Evolutionary conservation across 495 filamentous ascomycete genomes (phyloP), one percentile per base, ranked within the genome.

Genomic region (Daldinia grandis): DNA sequence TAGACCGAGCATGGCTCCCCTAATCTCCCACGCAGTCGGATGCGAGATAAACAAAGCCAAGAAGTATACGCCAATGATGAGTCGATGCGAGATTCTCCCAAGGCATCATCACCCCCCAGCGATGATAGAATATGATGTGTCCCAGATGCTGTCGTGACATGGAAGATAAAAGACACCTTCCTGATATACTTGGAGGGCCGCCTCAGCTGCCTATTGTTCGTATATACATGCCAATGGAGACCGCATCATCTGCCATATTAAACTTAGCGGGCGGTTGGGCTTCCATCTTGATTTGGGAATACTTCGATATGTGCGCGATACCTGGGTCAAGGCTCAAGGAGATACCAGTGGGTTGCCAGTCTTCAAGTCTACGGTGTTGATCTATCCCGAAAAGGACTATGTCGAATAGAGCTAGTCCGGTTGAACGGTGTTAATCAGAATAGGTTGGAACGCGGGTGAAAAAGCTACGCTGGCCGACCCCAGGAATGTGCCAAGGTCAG

Each of bases 151-250:
- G 65, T 68, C 55, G 64, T 68, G 69, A 68, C 64, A 64, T 72
- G 58, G 56, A 49, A 61, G 9, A 10, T 24, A 30, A 72, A 47
- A 68, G 49, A n/a, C 64, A 72, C 69, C 69, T 72, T 72, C 69
- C 69, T 53, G 59, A 72, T 64, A 51, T 61, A 68, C 62, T 47
- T 42, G 60, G 47, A 38, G 54, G 40, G 55, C 64, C 59, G 64
- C 50, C 69, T 61, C 38, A 64, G 64, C 56, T 68, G 64, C 64
- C 64, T 56, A 56, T 55, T 6, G n/a, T 38, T 58, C 21, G 55
- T 42, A 54, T 28, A 53, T 42, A 58, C 30, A 61, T 49, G 60
- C 21, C 17, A 40, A 24, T 21, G 31, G 15, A 54, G 9, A 14
- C 59, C n/a, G 21, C 25, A 61, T 68, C 69, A 72, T 72, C 64